These are phyloP conservation scores for Spirogloea muscicola DNA, from an alignment of 139 green algal genomes.

Conservation along the genomic window DNA sequence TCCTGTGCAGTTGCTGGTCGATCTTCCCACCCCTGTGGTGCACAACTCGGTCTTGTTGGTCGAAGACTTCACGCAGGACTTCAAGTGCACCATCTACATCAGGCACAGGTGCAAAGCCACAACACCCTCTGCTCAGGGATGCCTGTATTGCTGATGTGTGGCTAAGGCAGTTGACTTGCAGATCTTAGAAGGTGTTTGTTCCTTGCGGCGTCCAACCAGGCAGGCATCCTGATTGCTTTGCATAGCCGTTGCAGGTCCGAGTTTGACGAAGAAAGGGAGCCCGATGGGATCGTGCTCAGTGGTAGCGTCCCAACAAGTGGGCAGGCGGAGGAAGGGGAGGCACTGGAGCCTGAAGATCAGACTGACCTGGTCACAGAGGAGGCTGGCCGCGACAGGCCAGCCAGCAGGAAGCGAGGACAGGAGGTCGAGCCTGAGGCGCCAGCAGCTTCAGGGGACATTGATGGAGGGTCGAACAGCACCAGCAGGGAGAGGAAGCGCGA, in stretches of 20 bases:
- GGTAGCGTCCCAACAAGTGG: background rate
- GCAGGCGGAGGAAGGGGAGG: background rate
- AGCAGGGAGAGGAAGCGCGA: too few relatives aligned
- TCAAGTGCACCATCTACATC: constrained; percentile 24
- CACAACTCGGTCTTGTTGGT: background rate
- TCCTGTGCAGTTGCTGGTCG: constrained; percentile 3
- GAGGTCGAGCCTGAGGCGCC: too few relatives aligned
- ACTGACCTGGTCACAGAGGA: too few relatives aligned
- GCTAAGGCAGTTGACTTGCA: too few relatives aligned
- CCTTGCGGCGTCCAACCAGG: background rate
- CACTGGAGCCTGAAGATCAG: too few relatives aligned
- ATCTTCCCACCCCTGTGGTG: constrained; percentile 4
- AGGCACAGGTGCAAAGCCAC: constrained; percentile 28
- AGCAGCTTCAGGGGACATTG: too few relatives aligned
- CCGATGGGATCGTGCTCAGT: constrained; percentile 19
- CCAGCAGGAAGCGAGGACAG: too few relatives aligned
- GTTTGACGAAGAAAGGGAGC: constrained; percentile 21
- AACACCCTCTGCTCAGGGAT: background rate
- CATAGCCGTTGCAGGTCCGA: background rate
- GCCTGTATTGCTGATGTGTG: background rate
- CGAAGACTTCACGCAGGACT: constrained; percentile 23
- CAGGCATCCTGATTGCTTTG: background rate
- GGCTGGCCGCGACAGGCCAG: too few relatives aligned
- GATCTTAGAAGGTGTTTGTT: background rate
- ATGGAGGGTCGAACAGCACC: too few relatives aligned